A percentile compares a stretch with the other conserved stretches of the same genome.
These are phyloP conservation scores for Plasmodium knowlesi DNA, from an alignment of 169 alveolate species.

Conservation along the genomic window DNA sequence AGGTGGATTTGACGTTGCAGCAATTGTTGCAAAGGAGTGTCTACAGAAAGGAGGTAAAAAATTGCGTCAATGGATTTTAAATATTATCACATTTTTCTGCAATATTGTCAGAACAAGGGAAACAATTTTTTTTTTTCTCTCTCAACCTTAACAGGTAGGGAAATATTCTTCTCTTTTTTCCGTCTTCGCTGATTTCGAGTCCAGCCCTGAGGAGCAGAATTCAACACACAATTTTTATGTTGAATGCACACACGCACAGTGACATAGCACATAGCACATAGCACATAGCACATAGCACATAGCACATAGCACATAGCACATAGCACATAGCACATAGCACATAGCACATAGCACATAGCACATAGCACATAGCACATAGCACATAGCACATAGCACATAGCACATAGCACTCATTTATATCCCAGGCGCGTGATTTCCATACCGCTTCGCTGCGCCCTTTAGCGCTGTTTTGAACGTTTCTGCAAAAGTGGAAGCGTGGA, in stretches of 20 bases:
- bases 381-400: too few relatives aligned
- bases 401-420: not conserved
- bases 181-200: constrained; percentile 78
- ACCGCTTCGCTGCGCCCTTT: constrained; percentile 83
- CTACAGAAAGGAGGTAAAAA: constrained; percentile 17
- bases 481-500: constrained; percentile 5
- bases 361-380: too few relatives aligned
- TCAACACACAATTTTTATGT: not conserved
- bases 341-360: too few relatives aligned
- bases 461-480: constrained; percentile 82
- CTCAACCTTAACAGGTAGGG: constrained; percentile 82
- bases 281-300: too few relatives aligned
- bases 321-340: too few relatives aligned
- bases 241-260: not conserved
- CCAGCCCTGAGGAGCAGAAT: constrained; percentile 75
- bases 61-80: not conserved
- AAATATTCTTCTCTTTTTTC: constrained; percentile 78
- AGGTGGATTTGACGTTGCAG: constrained; percentile 85
- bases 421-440: not conserved
- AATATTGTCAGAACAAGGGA: not conserved
- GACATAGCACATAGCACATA: not conserved
- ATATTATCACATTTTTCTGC: not conserved
- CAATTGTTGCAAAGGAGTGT: constrained; percentile 83
- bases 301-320: too few relatives aligned
- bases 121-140: not conserved